Evolutionary conservation across 2,329 filamentous ascomycete species (phyloP).

Genomic region (Fusarium papillatum): DNA sequence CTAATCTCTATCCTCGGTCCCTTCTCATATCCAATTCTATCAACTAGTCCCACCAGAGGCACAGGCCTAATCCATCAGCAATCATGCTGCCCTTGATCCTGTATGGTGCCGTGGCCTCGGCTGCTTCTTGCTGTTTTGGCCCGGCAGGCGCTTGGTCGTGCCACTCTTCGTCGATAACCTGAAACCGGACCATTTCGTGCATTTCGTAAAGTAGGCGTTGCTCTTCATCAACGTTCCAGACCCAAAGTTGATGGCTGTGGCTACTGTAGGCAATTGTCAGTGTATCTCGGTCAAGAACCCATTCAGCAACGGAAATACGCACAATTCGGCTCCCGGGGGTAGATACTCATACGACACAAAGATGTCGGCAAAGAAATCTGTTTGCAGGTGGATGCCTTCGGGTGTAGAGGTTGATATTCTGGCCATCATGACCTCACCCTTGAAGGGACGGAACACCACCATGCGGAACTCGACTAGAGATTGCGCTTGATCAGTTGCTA

Average conservation of each 20-base stretch:
- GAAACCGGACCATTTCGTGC: constrained; percentile 89
- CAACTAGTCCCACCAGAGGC: constrained; percentile 72
- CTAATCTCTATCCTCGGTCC: constrained; percentile 7
- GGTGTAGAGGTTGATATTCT: constrained; percentile 83
- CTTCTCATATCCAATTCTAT: constrained; percentile 28
- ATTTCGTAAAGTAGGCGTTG: constrained; percentile 88
- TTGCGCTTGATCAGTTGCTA: constrained; percentile 15
- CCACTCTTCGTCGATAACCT: constrained; percentile 91
- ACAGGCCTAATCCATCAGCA: constrained; percentile 71
- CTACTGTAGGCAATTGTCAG: constrained; percentile 63
- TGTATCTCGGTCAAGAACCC: neutral
- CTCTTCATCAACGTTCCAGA: constrained; percentile 83
- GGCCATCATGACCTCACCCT: constrained; percentile 90
- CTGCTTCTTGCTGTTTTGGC: constrained; percentile 70
- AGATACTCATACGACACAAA: constrained; percentile 82
- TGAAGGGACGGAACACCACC: constrained; percentile 95
- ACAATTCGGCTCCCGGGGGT: constrained; percentile 84
- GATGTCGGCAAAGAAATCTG: constrained; percentile 96
- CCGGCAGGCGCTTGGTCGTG: constrained; percentile 86
- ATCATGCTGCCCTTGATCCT: constrained; percentile 76
- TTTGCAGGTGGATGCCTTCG: constrained; percentile 81
- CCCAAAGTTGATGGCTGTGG: constrained; percentile 83
- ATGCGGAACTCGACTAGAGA: constrained; percentile 88
- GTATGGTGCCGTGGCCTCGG: constrained; percentile 78
- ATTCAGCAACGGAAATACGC: constrained; percentile 37